Conservation (phyloP, 2,329 filamentous ascomycete genomes). For the Leptoxyphium fumago region DNA sequence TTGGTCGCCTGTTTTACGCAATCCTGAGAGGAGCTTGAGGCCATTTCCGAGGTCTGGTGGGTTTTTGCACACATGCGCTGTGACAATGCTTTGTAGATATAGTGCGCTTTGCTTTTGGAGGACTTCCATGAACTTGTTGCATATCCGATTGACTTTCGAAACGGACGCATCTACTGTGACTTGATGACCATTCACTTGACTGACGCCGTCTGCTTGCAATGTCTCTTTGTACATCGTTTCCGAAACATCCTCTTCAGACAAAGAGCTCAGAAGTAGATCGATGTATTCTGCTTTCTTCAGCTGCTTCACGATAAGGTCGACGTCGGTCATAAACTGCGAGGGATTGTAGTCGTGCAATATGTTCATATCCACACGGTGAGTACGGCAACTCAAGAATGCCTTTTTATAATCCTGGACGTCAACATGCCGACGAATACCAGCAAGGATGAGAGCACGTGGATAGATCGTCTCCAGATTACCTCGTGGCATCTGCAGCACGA, state of each 20-base stretch:
- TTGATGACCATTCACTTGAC: slow-evolving; percentile 10
- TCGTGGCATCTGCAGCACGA: slow-evolving; percentile 87
- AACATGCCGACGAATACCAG: slow-evolving; percentile 71
- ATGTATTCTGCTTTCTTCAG: slow-evolving; percentile 68
- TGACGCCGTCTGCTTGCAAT: slow-evolving; percentile 30
- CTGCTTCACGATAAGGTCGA: slow-evolving; percentile 68
- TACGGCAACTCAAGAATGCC: slow-evolving; percentile 78
- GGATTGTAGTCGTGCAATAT: slow-evolving; percentile 91
- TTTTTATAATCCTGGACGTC: slow-evolving; percentile 65
- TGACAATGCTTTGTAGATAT: slow-evolving; percentile 82
- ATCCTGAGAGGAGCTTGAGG: slow-evolving; percentile 58
- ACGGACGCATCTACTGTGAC: not conserved
- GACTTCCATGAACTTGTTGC: slow-evolving; percentile 62
- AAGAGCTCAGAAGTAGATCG: slow-evolving; percentile 59
- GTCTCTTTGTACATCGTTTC: slow-evolving; percentile 91
- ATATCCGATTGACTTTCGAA: slow-evolving; percentile 73
- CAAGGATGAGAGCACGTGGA: slow-evolving; percentile 80
- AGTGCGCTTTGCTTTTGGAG: slow-evolving; percentile 47
- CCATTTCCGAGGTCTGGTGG: slow-evolving; percentile 84
- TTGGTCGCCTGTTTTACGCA: slow-evolving; percentile 48
- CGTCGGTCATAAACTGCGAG: slow-evolving; percentile 63
- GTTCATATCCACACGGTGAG: slow-evolving; percentile 94
- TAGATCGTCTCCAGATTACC: slow-evolving; percentile 94
- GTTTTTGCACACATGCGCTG: slow-evolving; percentile 82
- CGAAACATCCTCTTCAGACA: slow-evolving; percentile 70